A percentile compares a stretch with the other conserved stretches of the same genome.
Evolutionary conservation across 495 filamentous ascomycete genomes (phyloP).

Genomic region (Barbatosphaeria neglecta): DNA sequence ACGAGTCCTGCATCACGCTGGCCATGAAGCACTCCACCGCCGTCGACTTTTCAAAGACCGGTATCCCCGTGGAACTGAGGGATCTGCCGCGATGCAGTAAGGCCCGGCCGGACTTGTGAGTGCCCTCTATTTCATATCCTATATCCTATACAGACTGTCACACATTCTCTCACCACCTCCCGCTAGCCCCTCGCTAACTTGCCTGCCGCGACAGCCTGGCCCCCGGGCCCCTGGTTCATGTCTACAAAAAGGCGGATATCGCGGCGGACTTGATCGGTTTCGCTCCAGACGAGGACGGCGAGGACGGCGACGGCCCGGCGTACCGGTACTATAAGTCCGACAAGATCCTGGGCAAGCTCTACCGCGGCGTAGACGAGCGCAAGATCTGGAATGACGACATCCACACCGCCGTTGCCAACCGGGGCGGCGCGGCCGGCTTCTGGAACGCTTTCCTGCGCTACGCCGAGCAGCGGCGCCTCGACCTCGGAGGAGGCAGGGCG

Average conservation of each 20-base stretch:
- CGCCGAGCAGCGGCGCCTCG: slow-evolving; percentile 16
- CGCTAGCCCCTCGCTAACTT: too few relatives aligned
- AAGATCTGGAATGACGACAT: slow-evolving; percentile 51
- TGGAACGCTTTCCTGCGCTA: slow-evolving; percentile 36
- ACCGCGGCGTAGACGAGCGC: slow-evolving; percentile 61
- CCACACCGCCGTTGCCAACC: slow-evolving; percentile 13
- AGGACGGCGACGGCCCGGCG: slow-evolving; percentile 39
- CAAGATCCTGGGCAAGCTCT: slow-evolving; percentile 62
- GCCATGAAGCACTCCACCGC: slow-evolving; percentile 64
- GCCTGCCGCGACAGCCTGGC: slow-evolving; percentile 30
- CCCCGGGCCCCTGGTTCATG: slow-evolving; percentile 45
- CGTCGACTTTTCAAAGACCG: slow-evolving; percentile 77
- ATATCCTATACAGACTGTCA: too few relatives aligned
- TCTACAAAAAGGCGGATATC: slow-evolving; percentile 37
- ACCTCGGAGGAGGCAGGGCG: slow-evolving; percentile 8
- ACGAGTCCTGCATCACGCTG: slow-evolving; percentile 47
- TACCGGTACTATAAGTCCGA: slow-evolving; percentile 52
- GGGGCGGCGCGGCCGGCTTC: slow-evolving; percentile 13
- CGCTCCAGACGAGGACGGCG: slow-evolving; percentile 35
- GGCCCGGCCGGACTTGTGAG: slow-evolving; percentile 32
- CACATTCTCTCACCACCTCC: too few relatives aligned
- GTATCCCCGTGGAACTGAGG: slow-evolving; percentile 46
- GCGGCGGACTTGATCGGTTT: slow-evolving; percentile 22
- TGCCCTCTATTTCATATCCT: background rate
- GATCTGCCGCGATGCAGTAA: slow-evolving; percentile 12